Conservation (phyloP, 2,329 filamentous ascomycete genomes). For the Aspergillus quadrilineatus region DNA sequence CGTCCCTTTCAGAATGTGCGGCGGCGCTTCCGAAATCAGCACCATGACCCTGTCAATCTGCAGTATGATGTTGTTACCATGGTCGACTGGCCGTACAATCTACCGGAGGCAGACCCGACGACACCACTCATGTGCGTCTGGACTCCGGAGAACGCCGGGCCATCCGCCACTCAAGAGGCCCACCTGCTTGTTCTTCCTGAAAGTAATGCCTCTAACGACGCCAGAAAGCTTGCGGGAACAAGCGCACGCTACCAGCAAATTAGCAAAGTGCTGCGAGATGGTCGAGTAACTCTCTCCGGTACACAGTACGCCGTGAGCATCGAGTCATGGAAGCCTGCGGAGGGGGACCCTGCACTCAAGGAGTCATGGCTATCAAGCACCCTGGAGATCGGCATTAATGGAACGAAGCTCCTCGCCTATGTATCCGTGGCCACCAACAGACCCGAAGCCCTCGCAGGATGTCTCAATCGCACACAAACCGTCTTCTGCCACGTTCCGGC, state of each 20-base stretch:
- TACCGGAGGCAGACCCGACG: neutral
- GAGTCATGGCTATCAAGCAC: slow-evolving; percentile 15
- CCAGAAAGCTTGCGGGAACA: neutral
- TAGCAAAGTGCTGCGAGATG: slow-evolving; percentile 19
- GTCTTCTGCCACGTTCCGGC: slow-evolving; percentile 32
- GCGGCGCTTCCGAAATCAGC: slow-evolving; percentile 35
- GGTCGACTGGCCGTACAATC: slow-evolving; percentile 8
- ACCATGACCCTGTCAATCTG: slow-evolving; percentile 33
- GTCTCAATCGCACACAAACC: neutral
- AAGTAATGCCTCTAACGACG: neutral
- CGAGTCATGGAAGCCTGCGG: slow-evolving; percentile 15
- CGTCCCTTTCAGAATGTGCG: slow-evolving; percentile 26
- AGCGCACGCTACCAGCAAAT: slow-evolving; percentile 22
- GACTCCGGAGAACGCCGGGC: slow-evolving; percentile 10
- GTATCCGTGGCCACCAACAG: slow-evolving; percentile 17
- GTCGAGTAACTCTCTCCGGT: neutral
- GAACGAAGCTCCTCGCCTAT: slow-evolving; percentile 23
- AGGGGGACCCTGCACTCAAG: slow-evolving; percentile 3
- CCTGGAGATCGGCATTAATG: slow-evolving; percentile 23
- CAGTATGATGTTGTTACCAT: slow-evolving; percentile 29
- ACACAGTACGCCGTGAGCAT: slow-evolving; percentile 9
- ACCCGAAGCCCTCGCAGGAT: neutral
- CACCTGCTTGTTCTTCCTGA: neutral
- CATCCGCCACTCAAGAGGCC: neutral
- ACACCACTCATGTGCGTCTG: slow-evolving; percentile 20